Percentiles rank a stretch among this genome's conserved stretches.
These are phyloP conservation scores for Botrytis sinoallii DNA, from an alignment of 2,329 filamentous ascomycete species.

Conservation along the genomic window DNA sequence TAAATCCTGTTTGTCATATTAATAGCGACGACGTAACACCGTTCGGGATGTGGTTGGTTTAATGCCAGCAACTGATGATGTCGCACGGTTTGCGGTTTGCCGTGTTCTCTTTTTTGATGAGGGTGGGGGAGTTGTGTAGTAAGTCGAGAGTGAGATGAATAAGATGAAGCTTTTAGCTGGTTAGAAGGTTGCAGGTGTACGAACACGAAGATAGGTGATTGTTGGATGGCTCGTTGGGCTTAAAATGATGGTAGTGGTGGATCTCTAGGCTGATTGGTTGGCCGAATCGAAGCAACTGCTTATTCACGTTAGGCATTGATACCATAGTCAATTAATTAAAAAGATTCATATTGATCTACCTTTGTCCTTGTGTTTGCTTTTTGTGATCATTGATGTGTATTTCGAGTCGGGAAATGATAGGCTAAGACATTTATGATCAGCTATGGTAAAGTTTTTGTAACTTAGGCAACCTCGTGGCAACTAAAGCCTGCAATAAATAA, in stretches of 20 bases:
- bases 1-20: constrained; percentile 25
- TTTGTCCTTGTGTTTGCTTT: not conserved
- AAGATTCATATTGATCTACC: constrained; percentile 16
- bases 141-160: not conserved
- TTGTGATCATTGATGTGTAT: not conserved
- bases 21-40: constrained; percentile 26
- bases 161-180: constrained; percentile 11
- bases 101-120: constrained; percentile 15
- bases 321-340: constrained; percentile 18
- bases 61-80: constrained; percentile 18
- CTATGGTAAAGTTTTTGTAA: not conserved
- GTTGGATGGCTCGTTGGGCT: constrained; percentile 13
- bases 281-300: constrained; percentile 9
- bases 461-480: not conserved
- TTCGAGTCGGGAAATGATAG: not conserved
- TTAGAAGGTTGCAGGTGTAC: constrained; percentile 7
- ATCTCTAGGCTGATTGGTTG: constrained; percentile 10
- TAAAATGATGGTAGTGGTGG: constrained; percentile 13
- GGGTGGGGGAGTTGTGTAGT: not conserved
- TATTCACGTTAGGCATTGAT: constrained; percentile 9
- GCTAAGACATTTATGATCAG: not conserved
- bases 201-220: not conserved
- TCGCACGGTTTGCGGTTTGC: constrained; percentile 9
- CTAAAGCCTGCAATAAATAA: not conserved
- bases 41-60: constrained; percentile 18